Evolutionary conservation across 768 basidiomycete genomes (phyloP), one percentile per base, ranked within the genome.

Genomic region (Russula olivacea): DNA sequence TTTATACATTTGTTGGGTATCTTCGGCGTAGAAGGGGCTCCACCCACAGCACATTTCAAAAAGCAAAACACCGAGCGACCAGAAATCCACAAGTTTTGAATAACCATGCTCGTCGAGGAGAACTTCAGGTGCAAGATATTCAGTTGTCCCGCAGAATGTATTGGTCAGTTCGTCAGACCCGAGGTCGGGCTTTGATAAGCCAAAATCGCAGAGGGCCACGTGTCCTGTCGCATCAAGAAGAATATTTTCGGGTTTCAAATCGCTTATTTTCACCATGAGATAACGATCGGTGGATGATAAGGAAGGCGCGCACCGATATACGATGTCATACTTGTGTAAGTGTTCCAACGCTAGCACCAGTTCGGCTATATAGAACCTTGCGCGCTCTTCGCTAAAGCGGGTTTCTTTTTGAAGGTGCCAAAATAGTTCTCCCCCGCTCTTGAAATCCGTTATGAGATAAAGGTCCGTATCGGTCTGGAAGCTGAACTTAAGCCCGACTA

Each of bases 11-110:
- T 96, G 92, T 73, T 99, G 96, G 4, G 93, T 97, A 72, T 99
- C 97, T 71, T 99, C 97, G 19, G 96, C 95, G 71, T 98, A 99
- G 77, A 98, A 99, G 47, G 97, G 97, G 72, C 91, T 93, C 97
- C 97, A 98, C 7, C 97, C 97, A 69, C 97, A 99, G 71, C 97
- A 98, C 97, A 99, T 99, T 76, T 99, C 97, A 72, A 98, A 99
- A 25, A 99, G 79, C 36, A 99, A 79, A 1, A 98, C 97, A 38
- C 95, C 96, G 21, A 98, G 77, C 52, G 88, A 91, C 95, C 97
- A 99, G 73, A 98, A 99, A 73, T 99, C 97, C 68, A 99, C 97
- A 54, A 97, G 86, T 76, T 98, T 98, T 51, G 91, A 93, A 75
- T 99, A 98, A 14, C 97, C 97, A 67, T 96, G 93, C 71, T 98